Conservation (phyloP, 441 rosid genomes). For the Kokia cookei region DNA sequence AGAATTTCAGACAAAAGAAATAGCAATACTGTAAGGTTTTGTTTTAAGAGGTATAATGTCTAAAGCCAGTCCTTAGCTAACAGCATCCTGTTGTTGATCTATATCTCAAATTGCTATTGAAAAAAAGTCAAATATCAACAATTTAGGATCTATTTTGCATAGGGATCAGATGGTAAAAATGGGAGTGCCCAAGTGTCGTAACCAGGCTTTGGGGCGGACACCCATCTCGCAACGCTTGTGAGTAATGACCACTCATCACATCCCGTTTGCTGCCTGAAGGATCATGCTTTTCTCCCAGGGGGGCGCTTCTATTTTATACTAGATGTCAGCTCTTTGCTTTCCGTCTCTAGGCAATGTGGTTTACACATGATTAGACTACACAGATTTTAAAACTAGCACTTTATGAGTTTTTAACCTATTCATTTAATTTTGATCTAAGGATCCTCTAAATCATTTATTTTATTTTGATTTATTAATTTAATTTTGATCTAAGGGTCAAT, state of each 20-base stretch:
- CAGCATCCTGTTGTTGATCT: background rate
- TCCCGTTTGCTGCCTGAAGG: background rate
- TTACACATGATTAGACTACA: no score
- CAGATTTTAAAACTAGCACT: no score
- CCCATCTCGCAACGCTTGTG: background rate
- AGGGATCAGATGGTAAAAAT: background rate
- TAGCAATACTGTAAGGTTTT: background rate
- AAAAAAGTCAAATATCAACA: background rate
- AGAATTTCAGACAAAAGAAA: background rate
- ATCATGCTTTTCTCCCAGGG: background rate
- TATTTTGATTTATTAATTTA: no score
- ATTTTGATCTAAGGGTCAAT: no score
- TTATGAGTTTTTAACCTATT: no score
- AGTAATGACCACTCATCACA: background rate
- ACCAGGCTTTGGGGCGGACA: background rate
- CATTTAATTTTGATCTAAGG: no score
- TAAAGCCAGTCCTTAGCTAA: background rate
- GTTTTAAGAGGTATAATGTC: background rate
- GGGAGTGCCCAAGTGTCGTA: background rate
- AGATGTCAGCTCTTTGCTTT: background rate
- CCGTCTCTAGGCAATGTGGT: background rate
- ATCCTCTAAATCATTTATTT: no score
- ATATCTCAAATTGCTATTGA: background rate
- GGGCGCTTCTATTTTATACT: background rate
- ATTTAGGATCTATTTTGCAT: no score